Evolutionary conservation across 768 basidiomycete species (phyloP), one percentile per base, ranked within the genome.

Genomic region (Hypholoma sublateritium): DNA sequence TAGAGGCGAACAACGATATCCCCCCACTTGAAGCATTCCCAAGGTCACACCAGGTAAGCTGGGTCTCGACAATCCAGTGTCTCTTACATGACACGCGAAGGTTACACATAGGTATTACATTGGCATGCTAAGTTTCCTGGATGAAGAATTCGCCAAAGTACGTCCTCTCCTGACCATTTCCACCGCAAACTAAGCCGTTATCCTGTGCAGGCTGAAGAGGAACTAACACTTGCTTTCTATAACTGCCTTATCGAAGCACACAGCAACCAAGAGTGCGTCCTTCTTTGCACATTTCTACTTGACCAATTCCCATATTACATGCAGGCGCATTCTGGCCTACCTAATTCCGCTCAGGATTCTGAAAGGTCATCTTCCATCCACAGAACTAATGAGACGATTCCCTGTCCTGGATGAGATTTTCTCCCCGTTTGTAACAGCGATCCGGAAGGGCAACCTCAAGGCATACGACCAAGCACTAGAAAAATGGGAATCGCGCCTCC

Each of bases 31-130:
- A 77, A 1, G 71, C 77, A 13, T 98, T 88, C 66, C 95, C 95
- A 17, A 82, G 87, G 22, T 85, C 91, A 16, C 94, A 96, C 72
- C 93, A 95, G 74, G 91, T 92, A 68, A 57, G 67, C 58, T 28
- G n/a, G 28, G 16, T 24, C 44, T 32, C n/a, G 21, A 16, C 7
- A 13, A 43, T 7, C 24, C 21, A 25, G 16, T 32, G 3, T 24
- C 8, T 21, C 65, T 68, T 46, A 67, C 42, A 47, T 56, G 57
- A 61, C 58, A 58, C 25, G 6, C 51, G 60, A 74, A 94, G 90
- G 93, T 97, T 49, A 95, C 95, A 21, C 97, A 91, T 73, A 80
- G 87, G 59, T 99, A 96, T 77, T 98, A 98, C 68, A 73, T 97
- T 47, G 97, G 96, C 60, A 92, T 98, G 86, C 79, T 98, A 59